Percentiles rank a stretch among this genome's conserved stretches.
phyloP scores from a whole-genome alignment of 352 stramenopile genomes.

The Phytophthora multivora region DNA sequence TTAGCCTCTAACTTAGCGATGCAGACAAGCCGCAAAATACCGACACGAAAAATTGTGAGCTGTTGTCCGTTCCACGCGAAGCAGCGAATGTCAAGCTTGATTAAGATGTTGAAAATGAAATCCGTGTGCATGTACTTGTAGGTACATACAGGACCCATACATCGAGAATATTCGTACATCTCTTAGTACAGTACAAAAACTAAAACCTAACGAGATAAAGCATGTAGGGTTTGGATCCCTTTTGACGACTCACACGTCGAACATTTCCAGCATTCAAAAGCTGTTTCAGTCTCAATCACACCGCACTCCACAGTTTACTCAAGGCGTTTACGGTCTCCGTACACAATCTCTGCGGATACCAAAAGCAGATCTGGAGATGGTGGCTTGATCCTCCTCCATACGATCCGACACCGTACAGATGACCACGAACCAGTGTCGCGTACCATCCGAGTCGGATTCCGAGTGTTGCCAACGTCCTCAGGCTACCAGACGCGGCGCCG shows the following conservation, averaged over 20 bases:
- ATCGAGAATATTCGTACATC: no score
- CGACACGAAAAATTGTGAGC: constrained; percentile 11
- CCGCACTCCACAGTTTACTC: not conserved
- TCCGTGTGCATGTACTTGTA: no score
- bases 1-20: no score
- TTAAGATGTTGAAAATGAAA: not conserved
- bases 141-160: no score
- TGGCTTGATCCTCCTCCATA: constrained; percentile 19
- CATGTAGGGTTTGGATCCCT: no score
- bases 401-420: constrained; percentile 28
- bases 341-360: constrained; percentile 9
- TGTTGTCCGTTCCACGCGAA: constrained; percentile 7
- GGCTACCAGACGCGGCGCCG: not conserved
- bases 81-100: not conserved
- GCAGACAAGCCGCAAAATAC: not conserved
- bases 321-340: constrained; percentile 6
- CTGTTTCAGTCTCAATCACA: no score
- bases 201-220: no score
- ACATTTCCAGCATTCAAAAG: no score
- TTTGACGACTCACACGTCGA: no score
- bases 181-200: no score
- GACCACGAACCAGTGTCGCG: constrained; percentile 20
- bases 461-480: constrained; percentile 5
- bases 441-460: constrained; percentile 3
- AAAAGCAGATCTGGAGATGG: constrained; percentile 17